Base-by-base conservation (phyloP, 768 basidiomycete genomes). In the Termitomyces sp. region DNA sequence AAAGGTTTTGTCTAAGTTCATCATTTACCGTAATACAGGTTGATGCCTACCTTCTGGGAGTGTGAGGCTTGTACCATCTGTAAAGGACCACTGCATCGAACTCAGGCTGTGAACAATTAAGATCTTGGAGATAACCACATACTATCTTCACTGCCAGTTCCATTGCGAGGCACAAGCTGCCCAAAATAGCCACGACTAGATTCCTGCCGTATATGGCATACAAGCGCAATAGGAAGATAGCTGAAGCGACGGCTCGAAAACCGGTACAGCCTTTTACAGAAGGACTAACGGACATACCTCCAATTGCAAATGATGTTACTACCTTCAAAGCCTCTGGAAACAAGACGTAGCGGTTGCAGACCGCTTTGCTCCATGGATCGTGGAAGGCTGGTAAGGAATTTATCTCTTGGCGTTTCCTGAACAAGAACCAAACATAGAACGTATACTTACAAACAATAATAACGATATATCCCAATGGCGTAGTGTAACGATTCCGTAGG, bases 261-360 rank as follows among this genome's bases (percentile, higher is more conserved):
- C 6, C 25, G 17, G 51, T 3, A 31, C n/a, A n/a, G n/a, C n/a
- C n/a, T n/a, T 34, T 10, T 12, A 40, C 0, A 16, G 11, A 52
- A 21, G 23, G 48, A 45, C 44, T 1, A 9, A 25, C 23, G 19
- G 6, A 65, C 65, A 21, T 38, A 72, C 73, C 58, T 42, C 74
- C 74, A 48, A 74, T 71, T 6, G 67, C 65, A 17, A 66, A 62
- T 0, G 70, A 53, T 4, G 70, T 73, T 9, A 71, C 67, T 4
- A 69, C 45, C 49, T 73, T 75, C 6, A 72, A 49, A 9, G 71
- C 73, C 53, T 74, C 74, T 1, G 74, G 73, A 46, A 63, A 74
- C 17, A 74, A 50, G 0, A 73, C 66, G 46, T 73, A 74, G 7
- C 67, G 63, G 47, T 71, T 62, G 57, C 73, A 75, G 11, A 70